Evolutionary conservation across 306 rosid species (phyloP).

Genomic region (Astragalus membranaceus): DNA sequence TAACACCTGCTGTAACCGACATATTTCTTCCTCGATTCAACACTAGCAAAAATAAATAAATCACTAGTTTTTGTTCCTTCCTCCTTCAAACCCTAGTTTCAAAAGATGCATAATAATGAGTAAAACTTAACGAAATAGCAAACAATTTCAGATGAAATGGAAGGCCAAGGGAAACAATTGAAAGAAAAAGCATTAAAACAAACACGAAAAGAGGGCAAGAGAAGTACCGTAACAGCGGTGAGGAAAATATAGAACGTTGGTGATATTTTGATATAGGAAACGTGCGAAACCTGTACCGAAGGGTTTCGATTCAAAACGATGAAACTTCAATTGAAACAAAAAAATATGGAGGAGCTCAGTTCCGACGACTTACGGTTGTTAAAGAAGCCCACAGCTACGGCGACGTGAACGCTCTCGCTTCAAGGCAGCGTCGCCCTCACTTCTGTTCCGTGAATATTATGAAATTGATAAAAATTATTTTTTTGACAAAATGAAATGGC

Average conservation of each 20-base stretch:
- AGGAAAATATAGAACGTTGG: not conserved
- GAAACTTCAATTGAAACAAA: not conserved
- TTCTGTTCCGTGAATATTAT: too few relatives aligned
- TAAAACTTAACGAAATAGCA: not conserved
- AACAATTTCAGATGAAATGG: not conserved
- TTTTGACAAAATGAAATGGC: too few relatives aligned
- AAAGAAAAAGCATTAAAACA: not conserved
- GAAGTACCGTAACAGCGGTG: not conserved
- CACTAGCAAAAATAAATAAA: not conserved
- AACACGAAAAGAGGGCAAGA: not conserved
- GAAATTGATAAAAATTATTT: too few relatives aligned
- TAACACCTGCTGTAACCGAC: slow-evolving; percentile 99
- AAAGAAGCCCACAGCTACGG: too few relatives aligned
- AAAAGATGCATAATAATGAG: not conserved
- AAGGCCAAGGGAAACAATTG: not conserved
- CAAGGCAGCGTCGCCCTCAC: too few relatives aligned
- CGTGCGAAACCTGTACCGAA: not conserved
- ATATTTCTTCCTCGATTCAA: slow-evolving; percentile 26
- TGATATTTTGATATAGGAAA: too few relatives aligned
- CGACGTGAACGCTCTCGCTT: too few relatives aligned
- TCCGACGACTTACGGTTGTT: not conserved
- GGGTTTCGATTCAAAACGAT: not conserved
- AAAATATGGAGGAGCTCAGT: not conserved
- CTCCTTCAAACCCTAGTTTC: not conserved
- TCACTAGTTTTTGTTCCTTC: not conserved